These are phyloP conservation scores for Salix udensis DNA, from an alignment of 345 rosid genomes.

Conservation along the genomic window DNA sequence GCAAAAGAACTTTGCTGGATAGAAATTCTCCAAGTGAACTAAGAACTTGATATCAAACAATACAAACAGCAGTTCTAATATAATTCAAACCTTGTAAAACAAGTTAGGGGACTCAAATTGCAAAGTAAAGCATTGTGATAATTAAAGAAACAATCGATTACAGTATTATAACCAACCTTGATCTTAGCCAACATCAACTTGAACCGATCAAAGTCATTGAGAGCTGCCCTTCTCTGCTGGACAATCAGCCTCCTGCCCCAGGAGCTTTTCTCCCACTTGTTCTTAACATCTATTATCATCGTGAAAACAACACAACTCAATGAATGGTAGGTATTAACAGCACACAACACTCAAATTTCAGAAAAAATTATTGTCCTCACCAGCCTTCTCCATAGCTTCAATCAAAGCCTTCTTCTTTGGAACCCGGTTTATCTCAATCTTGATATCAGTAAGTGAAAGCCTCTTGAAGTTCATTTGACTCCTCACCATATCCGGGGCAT, in stretches of 20 bases:
- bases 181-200: slow-evolving; percentile 87
- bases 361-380: slow-evolving; percentile 32
- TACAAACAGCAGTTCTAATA: neutral
- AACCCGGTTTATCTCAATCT: slow-evolving; percentile 68
- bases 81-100: neutral
- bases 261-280: slow-evolving; percentile 83
- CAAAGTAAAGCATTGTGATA: neutral
- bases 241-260: slow-evolving; percentile 87
- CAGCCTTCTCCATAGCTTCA: slow-evolving; percentile 92
- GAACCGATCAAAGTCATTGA: slow-evolving; percentile 79
- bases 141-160: neutral
- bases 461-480: slow-evolving; percentile 94
- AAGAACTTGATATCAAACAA: neutral
- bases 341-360: neutral
- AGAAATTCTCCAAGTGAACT: neutral
- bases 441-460: slow-evolving; percentile 79
- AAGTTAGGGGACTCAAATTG: neutral
- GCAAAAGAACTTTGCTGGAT: neutral
- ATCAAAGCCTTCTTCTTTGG: slow-evolving; percentile 79
- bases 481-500: slow-evolving; percentile 91
- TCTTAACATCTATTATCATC: slow-evolving; percentile 62
- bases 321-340: neutral
- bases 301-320: neutral
- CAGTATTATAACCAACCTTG: slow-evolving; percentile 42
- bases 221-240: slow-evolving; percentile 68